Conservation (phyloP, 768 basidiomycete genomes). For the Hemileccinum impolitum region DNA sequence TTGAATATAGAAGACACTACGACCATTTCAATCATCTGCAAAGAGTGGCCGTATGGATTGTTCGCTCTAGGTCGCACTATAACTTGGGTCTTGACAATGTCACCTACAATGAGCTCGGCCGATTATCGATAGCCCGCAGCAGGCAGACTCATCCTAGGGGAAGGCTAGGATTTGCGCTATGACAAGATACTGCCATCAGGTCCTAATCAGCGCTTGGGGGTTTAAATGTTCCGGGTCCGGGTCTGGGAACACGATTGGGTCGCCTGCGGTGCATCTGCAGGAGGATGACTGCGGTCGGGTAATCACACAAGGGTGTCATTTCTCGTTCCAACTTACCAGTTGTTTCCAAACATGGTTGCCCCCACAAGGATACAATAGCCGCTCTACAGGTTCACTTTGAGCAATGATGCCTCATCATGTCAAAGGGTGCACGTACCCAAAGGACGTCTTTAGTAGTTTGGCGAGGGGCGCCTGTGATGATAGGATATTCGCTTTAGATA, state of each 20-base stretch:
- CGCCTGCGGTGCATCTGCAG: conserved; percentile 20
- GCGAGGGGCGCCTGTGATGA: conserved; percentile 19
- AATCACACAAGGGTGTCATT: neutral
- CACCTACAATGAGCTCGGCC: too few relatives aligned
- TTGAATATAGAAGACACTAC: too few relatives aligned
- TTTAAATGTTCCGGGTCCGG: conserved; percentile 49
- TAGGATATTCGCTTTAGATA: too few relatives aligned
- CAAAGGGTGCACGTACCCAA: conserved; percentile 15
- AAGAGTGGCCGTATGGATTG: too few relatives aligned
- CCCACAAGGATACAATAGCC: conserved; percentile 34
- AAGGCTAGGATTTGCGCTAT: too few relatives aligned
- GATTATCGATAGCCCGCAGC: too few relatives aligned
- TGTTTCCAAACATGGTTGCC: conserved; percentile 31
- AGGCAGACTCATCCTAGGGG: too few relatives aligned
- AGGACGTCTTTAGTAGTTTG: conserved; percentile 23
- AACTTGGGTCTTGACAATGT: too few relatives aligned
- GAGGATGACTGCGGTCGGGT: neutral
- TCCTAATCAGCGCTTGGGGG: conserved; percentile 53
- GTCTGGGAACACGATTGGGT: conserved; percentile 25
- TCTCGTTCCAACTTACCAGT: conserved; percentile 20
- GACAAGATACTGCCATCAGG: too few relatives aligned
- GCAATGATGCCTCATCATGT: too few relatives aligned
- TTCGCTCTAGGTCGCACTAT: too few relatives aligned
- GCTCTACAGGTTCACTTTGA: conserved; percentile 20
- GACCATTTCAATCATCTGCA: too few relatives aligned